These are phyloP conservation scores for Venturia pyrina DNA, from an alignment of 2,329 filamentous ascomycete species.

Conservation along the genomic window DNA sequence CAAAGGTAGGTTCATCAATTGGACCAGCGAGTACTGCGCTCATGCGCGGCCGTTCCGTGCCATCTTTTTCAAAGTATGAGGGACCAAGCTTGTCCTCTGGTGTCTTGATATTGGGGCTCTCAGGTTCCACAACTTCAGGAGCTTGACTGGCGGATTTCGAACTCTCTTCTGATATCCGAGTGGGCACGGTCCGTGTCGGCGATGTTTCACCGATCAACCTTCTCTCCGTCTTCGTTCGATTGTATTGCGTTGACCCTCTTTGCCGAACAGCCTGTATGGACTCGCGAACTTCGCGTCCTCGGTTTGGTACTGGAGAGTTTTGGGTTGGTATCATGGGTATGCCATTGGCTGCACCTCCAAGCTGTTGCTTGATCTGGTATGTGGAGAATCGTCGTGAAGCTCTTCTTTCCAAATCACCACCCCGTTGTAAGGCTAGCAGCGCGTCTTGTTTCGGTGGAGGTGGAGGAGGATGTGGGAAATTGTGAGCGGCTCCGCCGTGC, in stretches of 20 bases:
- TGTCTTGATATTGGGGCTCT: conserved; percentile 44
- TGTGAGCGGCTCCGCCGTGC: conserved; percentile 1
- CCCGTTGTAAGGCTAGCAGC: conserved; percentile 78
- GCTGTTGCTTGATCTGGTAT: conserved; percentile 92
- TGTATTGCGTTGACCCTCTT: conserved; percentile 45
- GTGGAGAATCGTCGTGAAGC: conserved; percentile 90
- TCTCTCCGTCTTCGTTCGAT: conserved; percentile 41
- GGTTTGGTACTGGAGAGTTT: conserved; percentile 73
- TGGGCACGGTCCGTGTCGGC: conserved; percentile 41
- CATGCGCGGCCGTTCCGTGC: conserved; percentile 20
- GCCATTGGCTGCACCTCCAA: conserved; percentile 70
- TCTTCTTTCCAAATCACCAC: conserved; percentile 82
- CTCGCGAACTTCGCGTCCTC: conserved; percentile 73
- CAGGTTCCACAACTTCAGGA: conserved; percentile 20
- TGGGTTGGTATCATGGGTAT: conserved; percentile 81
- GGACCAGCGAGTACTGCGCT: conserved; percentile 28
- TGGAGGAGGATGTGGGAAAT: conserved; percentile 61
- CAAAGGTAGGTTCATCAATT: conserved; percentile 20
- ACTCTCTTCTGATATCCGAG: conserved; percentile 54
- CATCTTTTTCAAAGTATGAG: conserved; percentile 22
- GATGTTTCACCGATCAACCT: conserved; percentile 46
- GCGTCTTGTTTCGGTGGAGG: conserved; percentile 81
- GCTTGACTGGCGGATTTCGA: conserved; percentile 21
- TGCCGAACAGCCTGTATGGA: conserved; percentile 65
- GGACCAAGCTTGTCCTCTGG: conserved; percentile 54